Percentiles rank a stretch among this genome's conserved stretches.
Conservation (phyloP, 2,329 filamentous ascomycete species). For the Fusarium ramigenum region DNA sequence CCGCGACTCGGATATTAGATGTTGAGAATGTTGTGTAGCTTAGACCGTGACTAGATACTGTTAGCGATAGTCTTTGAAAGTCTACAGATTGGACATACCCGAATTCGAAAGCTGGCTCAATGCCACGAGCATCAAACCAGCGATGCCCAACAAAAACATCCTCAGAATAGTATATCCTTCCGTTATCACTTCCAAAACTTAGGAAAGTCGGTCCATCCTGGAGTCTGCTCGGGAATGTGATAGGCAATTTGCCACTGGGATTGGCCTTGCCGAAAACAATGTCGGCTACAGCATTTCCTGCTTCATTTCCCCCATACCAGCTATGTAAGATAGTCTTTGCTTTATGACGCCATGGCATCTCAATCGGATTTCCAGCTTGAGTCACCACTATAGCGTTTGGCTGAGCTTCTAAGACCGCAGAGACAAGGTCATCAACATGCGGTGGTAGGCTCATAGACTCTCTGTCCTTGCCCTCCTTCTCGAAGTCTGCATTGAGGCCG, state of each 20-base stretch:
- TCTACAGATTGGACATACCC: neutral
- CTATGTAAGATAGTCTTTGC: constrained; percentile 18
- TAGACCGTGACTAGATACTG: neutral
- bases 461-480: constrained; percentile 28
- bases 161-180: constrained; percentile 13
- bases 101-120: constrained; percentile 20
- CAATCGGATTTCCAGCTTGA: constrained; percentile 22
- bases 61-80: neutral
- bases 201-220: constrained; percentile 14
- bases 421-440: constrained; percentile 16
- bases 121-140: constrained; percentile 12
- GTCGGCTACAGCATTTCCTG: constrained; percentile 22
- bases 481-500: constrained; percentile 19
- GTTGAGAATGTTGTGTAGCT: constrained; percentile 19
- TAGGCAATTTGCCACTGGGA: constrained; percentile 18
- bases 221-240: constrained; percentile 9
- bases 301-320: constrained; percentile 29
- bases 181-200: constrained; percentile 21
- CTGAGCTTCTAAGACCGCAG: constrained; percentile 4
- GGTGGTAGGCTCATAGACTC: constrained; percentile 19
- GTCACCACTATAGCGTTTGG: constrained; percentile 15
- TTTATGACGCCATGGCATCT: constrained; percentile 21
- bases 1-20: neutral
- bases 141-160: constrained; percentile 27
- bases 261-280: constrained; percentile 17